Evolutionary conservation across 768 basidiomycete genomes (phyloP), one percentile per base, ranked within the genome.

Genomic region (Psilocybe tampanensis): DNA sequence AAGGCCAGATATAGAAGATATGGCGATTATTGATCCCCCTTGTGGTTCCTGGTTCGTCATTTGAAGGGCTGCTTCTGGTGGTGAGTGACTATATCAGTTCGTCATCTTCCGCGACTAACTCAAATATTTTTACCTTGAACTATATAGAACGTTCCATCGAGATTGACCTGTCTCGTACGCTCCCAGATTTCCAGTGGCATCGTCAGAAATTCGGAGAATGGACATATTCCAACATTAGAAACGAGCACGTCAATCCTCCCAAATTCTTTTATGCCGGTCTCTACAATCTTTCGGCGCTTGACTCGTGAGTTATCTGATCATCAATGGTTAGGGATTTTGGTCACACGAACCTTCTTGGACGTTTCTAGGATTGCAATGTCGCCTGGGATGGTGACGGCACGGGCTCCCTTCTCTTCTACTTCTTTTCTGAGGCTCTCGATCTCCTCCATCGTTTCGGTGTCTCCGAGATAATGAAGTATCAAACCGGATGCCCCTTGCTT

Each of bases 1-100:
- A 17, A 90, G 77, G 0, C 89, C 90, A 23, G 87, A 89, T 56
- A 91, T 90, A n/a, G 86, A 88, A 11, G 88, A 88, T 23, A 91
- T 83, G 19, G 83, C 88, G 36, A 92, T 84, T 65, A 92, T 89
- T 3, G 85, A 82, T 3, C 90, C 90, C 3, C 89, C 88, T 66
- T 85, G 84, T 2, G 88, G 88, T 7, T 68, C 73, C 63, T 90
- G 90, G 15, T 62, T 71, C 59, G 83, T 83, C 90, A 92, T 92
- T 66, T 88, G 86, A 58, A 85, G 87, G 8, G 88, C 88, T 2
- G 86, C 84, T 15, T 87, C 88, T 84, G 48, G 11, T 29, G 45
- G 55, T 50, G 26, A 12, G 45, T 52, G 18, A 24, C 47, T 48
- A 24, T 54, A 41, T 59, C 32, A 49, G 33, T 29, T 34, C 42